Evolutionary conservation across 805 yeast species (phyloP), one percentile per base, ranked within the genome.

Genomic region (Kodamaea sagamina): DNA sequence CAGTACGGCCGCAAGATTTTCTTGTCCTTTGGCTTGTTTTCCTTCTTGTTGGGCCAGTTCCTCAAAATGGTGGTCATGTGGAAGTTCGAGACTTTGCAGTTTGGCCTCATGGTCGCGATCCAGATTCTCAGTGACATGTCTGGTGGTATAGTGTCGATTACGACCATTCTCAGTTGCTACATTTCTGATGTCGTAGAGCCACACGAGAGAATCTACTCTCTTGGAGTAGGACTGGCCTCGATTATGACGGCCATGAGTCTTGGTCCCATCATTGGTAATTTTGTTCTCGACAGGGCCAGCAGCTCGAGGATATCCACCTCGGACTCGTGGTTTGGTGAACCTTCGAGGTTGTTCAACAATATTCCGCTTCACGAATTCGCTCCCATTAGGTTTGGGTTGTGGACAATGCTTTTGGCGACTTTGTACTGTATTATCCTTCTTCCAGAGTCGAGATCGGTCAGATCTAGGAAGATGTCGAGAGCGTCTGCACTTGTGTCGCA

Each of bases 171-270:
- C 9, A 82, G 81, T 55, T 78, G 90, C 47, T 89, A 87, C 56
- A 72, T 86, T 13, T 71, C 88, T 3, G 96, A 89, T 63, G 79
- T 87, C 28, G 82, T 81, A 4, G 83, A 81, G 16, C 75, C 86
- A 0, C 72, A 68, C 25, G 71, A 77, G 43, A 66, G 95, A 47
- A 74, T 79, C 17, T 72, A 76, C 41, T 68, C 75, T 15, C 66
- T 86, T 50, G 87, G 90, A 8, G 63, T 79, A 22, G 65, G 77
- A 19, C 68, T 76, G 57, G 86, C 90, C 8, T 62, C 77, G 12
- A 61, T 84, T 36, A 82, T 77, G 53, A 67, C 74, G 3, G 86
- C 89, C 0, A 54, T 80, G 49, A 83, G 84, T 1, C 10, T 75
- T 7, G 93, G 92, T 1, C 93, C 95, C 0, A 48, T 82, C 27